phyloP scores from a whole-genome alignment of 2,329 filamentous ascomycete species.

The Coleophoma eucalyptorum region DNA sequence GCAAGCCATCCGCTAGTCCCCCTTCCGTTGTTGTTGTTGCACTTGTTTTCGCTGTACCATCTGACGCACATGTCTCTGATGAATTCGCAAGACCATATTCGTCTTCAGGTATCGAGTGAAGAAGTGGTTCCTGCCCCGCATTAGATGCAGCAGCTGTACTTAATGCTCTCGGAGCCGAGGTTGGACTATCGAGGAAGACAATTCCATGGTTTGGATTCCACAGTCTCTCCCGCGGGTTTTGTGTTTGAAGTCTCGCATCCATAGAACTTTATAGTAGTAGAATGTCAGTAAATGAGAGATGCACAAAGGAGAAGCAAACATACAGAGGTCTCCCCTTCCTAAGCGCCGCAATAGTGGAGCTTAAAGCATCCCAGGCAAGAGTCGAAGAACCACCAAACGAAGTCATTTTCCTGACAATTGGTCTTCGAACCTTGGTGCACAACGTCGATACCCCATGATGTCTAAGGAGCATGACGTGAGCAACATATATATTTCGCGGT shows the following conservation, averaged over 20 bases:
- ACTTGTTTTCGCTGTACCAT: background rate
- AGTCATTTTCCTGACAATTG: conserved; percentile 14
- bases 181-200: conserved; percentile 26
- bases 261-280: conserved; percentile 9
- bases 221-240: conserved; percentile 14
- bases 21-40: conserved; percentile 4
- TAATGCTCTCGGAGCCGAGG: conserved; percentile 8
- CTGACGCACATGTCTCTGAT: background rate
- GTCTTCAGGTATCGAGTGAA: conserved; percentile 16
- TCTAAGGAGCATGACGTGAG: conserved; percentile 28
- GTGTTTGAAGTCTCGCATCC: conserved; percentile 2
- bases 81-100: conserved; percentile 14
- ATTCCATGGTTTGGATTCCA: conserved; percentile 36
- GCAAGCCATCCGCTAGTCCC: too few species aligned
- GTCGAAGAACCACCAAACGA: conserved; percentile 12
- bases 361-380: conserved; percentile 13
- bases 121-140: conserved; percentile 10
- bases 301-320: conserved; percentile 3
- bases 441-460: conserved; percentile 29
- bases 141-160: conserved; percentile 12
- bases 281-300: background rate
- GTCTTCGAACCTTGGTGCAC: conserved; percentile 19
- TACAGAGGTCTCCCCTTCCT: conserved; percentile 14
- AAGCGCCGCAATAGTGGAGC: conserved; percentile 10
- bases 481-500: conserved; percentile 6